Evolutionary conservation across 495 filamentous ascomycete species (phyloP).

Genomic region (Antarctomyces pellizariae): DNA sequence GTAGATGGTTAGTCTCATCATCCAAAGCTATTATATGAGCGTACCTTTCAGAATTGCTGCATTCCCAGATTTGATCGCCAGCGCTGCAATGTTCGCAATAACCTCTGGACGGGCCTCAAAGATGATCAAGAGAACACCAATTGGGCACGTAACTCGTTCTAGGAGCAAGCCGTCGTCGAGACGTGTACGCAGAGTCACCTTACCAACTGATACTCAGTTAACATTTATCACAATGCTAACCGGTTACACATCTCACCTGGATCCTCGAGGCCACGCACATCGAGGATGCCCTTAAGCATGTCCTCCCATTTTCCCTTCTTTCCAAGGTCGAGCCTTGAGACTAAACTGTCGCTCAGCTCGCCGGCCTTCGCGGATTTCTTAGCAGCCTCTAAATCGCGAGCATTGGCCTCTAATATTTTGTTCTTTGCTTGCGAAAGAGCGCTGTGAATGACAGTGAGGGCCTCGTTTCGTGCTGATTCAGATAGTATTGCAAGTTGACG

Average conservation of each 20-base stretch:
- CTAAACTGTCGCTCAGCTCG: constrained; percentile 54
- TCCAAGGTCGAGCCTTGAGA: constrained; percentile 75
- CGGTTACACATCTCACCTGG: constrained; percentile 45
- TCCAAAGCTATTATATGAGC: constrained; percentile 1
- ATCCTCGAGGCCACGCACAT: constrained; percentile 69
- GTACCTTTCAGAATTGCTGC: constrained; percentile 86
- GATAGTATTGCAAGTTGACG: constrained; percentile 43
- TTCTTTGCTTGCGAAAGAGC: constrained; percentile 42
- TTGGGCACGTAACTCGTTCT: constrained; percentile 74
- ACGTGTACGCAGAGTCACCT: constrained; percentile 55
- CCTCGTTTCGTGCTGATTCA: constrained; percentile 47
- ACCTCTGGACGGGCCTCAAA: constrained; percentile 97
- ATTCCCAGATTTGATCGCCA: constrained; percentile 94
- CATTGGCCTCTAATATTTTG: constrained; percentile 68
- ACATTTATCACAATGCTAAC: constrained; percentile 3
- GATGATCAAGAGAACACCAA: constrained; percentile 88
- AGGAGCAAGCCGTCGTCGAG: constrained; percentile 77
- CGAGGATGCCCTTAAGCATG: constrained; percentile 87
- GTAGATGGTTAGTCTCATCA: constrained; percentile 3
- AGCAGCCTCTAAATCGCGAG: constrained; percentile 52
- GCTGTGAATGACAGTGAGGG: constrained; percentile 56
- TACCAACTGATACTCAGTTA: constrained; percentile 37
- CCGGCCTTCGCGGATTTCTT: constrained; percentile 47
- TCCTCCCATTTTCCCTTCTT: constrained; percentile 85
- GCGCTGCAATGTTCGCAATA: constrained; percentile 94